Percentiles rank a stretch among this genome's conserved stretches.
Evolutionary conservation across 352 stramenopile species (phyloP).

Genomic region (Globisporangium cystogenes): DNA sequence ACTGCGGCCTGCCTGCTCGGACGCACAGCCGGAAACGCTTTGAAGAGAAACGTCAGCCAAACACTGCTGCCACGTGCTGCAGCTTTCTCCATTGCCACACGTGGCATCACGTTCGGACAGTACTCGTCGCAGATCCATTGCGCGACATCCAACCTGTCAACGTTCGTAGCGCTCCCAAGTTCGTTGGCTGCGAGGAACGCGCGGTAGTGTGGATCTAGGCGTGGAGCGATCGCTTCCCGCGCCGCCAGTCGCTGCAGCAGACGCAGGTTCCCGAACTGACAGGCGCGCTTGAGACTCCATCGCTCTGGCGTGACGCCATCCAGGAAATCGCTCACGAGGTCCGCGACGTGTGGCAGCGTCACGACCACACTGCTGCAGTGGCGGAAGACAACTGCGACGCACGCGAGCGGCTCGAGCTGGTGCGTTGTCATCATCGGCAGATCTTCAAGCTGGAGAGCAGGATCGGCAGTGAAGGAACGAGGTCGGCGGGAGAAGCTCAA

Average conservation of each 20-base stretch:
- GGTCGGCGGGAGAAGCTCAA: too few relatives aligned
- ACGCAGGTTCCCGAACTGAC: background rate
- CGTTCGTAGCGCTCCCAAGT: background rate
- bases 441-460: too few relatives aligned
- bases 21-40: too few relatives aligned
- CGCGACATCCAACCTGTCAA: background rate
- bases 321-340: background rate
- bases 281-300: background rate
- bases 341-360: background rate
- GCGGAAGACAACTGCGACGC: too few relatives aligned
- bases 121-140: background rate
- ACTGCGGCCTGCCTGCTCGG: too few relatives aligned
- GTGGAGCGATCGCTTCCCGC: background rate
- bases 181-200: background rate
- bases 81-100: background rate
- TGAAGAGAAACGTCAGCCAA: background rate
- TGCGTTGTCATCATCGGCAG: too few relatives aligned
- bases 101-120: background rate
- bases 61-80: background rate
- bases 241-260: background rate
- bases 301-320: background rate
- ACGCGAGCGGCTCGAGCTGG: too few relatives aligned
- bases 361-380: too few relatives aligned
- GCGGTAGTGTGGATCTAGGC: background rate
- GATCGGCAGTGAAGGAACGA: too few relatives aligned